Conservation (phyloP, 1,139 yeast genomes). For the Diutina ranongensis region DNA sequence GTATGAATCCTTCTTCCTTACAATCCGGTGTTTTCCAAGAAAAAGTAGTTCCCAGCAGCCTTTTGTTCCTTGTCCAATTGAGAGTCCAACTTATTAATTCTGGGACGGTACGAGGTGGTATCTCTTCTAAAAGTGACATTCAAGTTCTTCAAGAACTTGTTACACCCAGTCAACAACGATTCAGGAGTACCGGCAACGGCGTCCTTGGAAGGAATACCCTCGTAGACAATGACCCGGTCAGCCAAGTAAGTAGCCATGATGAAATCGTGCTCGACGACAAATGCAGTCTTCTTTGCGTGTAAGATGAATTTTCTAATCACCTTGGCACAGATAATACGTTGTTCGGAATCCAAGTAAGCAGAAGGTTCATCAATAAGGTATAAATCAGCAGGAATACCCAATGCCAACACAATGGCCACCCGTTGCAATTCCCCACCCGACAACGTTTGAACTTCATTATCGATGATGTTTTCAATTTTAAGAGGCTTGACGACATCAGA, state of each 20-base stretch:
- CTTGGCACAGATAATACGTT: conserved; percentile 97
- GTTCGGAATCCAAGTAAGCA: conserved; percentile 97
- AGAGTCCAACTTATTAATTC: conserved; percentile 93
- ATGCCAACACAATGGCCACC: conserved; percentile 91
- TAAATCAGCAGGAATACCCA: conserved; percentile 92
- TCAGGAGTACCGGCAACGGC: conserved; percentile 84
- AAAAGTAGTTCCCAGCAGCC: conserved; percentile 83
- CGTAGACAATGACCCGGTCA: conserved; percentile 95
- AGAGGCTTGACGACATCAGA: conserved; percentile 96
- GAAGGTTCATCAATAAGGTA: conserved; percentile 97
- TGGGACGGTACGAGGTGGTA: conserved; percentile 94
- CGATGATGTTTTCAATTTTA: conserved; percentile 85
- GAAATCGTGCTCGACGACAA: conserved; percentile 98
- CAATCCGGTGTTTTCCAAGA: conserved; percentile 61
- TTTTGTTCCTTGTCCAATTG: conserved; percentile 99
- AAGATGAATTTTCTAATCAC: conserved; percentile 93
- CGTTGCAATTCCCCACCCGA: conserved; percentile 99
- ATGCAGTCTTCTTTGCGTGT: conserved; percentile 96
- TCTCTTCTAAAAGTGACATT: conserved; percentile 98
- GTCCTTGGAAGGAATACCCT: conserved; percentile 80
- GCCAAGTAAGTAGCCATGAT: conserved; percentile 99
- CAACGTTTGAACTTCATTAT: conserved; percentile 93
- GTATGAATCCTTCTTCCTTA: conserved; percentile 11
- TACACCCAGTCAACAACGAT: conserved; percentile 91
- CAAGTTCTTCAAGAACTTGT: conserved; percentile 89